Base-by-base conservation (phyloP, 1,284 basidiomycete species). In the Neolentinus lepideus region DNA sequence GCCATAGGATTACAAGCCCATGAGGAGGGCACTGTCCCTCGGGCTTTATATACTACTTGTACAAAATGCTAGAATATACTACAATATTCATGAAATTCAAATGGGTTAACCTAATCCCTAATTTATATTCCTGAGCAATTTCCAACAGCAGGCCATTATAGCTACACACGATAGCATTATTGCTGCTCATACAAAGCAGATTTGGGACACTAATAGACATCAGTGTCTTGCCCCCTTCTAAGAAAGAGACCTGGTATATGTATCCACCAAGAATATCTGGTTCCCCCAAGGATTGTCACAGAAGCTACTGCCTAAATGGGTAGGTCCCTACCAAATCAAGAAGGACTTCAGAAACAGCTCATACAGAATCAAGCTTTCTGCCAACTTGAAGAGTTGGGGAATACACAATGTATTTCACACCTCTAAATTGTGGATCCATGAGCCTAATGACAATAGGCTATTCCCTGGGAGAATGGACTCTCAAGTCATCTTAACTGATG, bases 241-340 rank as follows among this genome's bases (percentile, higher is more conserved):
- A 9, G 55, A 26, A 10, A 60, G 58, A 0, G 67, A 71, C 35
- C 46, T 71, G 0, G 67, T 69, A 0, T 73, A 71, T 46, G 16
- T 75, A 2, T 74, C 69, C 0, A 73, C 67, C 0, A 69, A 71
- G 54, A 74, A 73, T 53, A 46, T 75, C 0, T 57, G 59, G 1
- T 38, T 72, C 4, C 67, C 63, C 0, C 68, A 69, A 36, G 66
- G 67, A 1, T 52, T 31, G n/a, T 24, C 52, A 16, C 4, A 29
- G 19, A 53, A 53, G 25, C 52, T 53, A 4, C 9, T 38, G 36
- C 52, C 52, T 4, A 53, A 53, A 29, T 53, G 19, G 16, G 8
- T 53, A 35, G 52, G 52, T 16, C 52, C 52, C 22, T 53, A 53
- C 52, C 16, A 22, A 11, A 38, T 53, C 21, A 9, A n/a, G 19